Conservation (phyloP, 495 filamentous ascomycete species). For the Aspergillus steynii region DNA sequence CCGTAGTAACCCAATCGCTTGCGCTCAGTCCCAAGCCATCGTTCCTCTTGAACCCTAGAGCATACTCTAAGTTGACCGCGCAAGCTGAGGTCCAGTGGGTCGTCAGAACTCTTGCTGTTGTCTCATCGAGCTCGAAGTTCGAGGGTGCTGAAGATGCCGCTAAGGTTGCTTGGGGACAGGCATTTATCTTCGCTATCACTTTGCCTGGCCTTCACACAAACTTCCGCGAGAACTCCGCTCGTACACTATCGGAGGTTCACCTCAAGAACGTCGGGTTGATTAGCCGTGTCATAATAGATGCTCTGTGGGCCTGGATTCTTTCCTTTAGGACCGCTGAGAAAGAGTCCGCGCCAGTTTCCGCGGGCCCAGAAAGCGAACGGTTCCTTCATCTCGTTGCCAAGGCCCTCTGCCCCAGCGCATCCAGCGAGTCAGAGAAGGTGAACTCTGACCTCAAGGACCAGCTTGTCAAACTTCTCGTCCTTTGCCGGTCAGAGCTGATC, state of each 20-base stretch:
- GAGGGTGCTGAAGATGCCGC: constrained; percentile 31
- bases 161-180: constrained; percentile 71
- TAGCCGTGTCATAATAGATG: constrained; percentile 60
- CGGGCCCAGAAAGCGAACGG: constrained; percentile 60
- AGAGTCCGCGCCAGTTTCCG: constrained; percentile 68
- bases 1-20: constrained; percentile 63
- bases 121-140: constrained; percentile 47
- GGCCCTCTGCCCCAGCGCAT: constrained; percentile 62
- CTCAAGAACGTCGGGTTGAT: constrained; percentile 52
- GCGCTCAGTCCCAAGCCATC: constrained; percentile 71
- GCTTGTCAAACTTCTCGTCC: constrained; percentile 71
- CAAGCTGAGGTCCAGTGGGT: constrained; percentile 79
- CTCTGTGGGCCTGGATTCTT: constrained; percentile 81
- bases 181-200: constrained; percentile 75
- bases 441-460: constrained; percentile 55
- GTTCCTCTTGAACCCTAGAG: constrained; percentile 78
- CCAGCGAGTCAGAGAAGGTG: constrained; percentile 36
- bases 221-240: constrained; percentile 58
- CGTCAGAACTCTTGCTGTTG: constrained; percentile 64
- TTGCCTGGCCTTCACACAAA: constrained; percentile 55
- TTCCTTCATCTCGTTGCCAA: constrained; percentile 64
- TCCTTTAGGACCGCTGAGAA: constrained; percentile 66
- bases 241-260: constrained; percentile 61
- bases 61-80: constrained; percentile 73
- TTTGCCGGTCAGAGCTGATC: constrained; percentile 77